Evolutionary conservation across 164 flowering plant species (phyloP), one percentile per base, ranked within the genome.

Genomic region (Berberis thunbergii): DNA sequence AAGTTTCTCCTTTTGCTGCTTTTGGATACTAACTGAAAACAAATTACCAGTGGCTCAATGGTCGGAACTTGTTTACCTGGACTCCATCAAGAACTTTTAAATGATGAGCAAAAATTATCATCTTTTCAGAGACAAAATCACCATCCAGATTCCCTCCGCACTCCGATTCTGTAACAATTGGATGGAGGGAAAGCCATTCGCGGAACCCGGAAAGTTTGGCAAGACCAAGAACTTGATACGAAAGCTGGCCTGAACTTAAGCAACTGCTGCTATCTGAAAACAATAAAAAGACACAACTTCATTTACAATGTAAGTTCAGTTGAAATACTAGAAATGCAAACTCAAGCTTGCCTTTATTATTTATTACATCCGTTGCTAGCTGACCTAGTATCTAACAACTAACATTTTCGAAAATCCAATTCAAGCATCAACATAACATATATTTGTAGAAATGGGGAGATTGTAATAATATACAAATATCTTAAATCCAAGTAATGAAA

Each of bases 61-160:
- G 26, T 26, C 26, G 26, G 26, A 26, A 26, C 26, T 26, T 60
- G 4, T 69, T 61, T 72, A 91, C 99, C 89, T 95, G 96, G 12
- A 89, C 70, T 54, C 86, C 81, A 72, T 95, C 89, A 66, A 89
- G 87, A 74, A 95, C 99, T 73, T 79, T 89, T 72, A 79, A 87
- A 66, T 95, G 96, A 79, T 91, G 96, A 59, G 89, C 91, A 87
- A 95, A 95, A 65, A 95, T 77, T 73, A 95, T 74, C 94, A 86
- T 95, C 76, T 95, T 95, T 41, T 73, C 84, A 65, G 80, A 74
- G 68, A 72, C 43, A 12, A 63, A 52, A 56, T 71, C 64, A 39
- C 54, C 42, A 59, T 84, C 85, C 6, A 62, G 53, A 63, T 71
- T 69, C 65, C 49, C 66, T 3, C 58, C 72, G 69, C 64, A 77